phyloP scores from a whole-genome alignment of 805 yeast genomes.

The Saturnispora silvae region DNA sequence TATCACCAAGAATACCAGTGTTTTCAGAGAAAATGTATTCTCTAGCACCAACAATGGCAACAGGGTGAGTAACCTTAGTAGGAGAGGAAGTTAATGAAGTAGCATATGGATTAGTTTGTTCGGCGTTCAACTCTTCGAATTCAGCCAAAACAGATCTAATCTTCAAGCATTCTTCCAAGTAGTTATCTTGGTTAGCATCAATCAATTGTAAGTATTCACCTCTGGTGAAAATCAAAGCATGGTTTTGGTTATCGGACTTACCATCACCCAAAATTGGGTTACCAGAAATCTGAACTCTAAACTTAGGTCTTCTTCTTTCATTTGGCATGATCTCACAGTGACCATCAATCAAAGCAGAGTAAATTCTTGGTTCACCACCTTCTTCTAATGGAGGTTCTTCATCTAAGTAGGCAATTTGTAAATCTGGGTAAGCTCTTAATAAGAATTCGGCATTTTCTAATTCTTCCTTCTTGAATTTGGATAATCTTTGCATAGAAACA shows the following conservation, averaged over 20 bases:
- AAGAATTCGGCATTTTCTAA: conserved; percentile 72
- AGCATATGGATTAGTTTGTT: conserved; percentile 74
- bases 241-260: conserved; percentile 80
- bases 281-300: conserved; percentile 70
- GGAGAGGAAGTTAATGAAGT: conserved; percentile 50
- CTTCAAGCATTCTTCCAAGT: conserved; percentile 75
- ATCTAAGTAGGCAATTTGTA: conserved; percentile 87
- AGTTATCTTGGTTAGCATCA: conserved; percentile 83
- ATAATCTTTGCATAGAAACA: conserved; percentile 80
- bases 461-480: conserved; percentile 63
- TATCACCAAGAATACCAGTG: conserved; percentile 78
- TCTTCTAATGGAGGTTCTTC: conserved; percentile 75
- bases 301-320: conserved; percentile 68
- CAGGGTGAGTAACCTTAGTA: conserved; percentile 49
- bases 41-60: conserved; percentile 80
- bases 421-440: conserved; percentile 73
- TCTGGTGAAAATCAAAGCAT: conserved; percentile 66
- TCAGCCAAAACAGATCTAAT: conserved; percentile 74
- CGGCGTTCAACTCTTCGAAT: conserved; percentile 67
- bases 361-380: conserved; percentile 62
- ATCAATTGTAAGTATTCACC: conserved; percentile 80
- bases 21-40: conserved; percentile 82
- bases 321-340: conserved; percentile 62
- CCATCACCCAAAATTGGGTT: conserved; percentile 84
- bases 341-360: conserved; percentile 73